Conservation (phyloP, 2,329 filamentous ascomycete genomes). For the Coniella vitis region DNA sequence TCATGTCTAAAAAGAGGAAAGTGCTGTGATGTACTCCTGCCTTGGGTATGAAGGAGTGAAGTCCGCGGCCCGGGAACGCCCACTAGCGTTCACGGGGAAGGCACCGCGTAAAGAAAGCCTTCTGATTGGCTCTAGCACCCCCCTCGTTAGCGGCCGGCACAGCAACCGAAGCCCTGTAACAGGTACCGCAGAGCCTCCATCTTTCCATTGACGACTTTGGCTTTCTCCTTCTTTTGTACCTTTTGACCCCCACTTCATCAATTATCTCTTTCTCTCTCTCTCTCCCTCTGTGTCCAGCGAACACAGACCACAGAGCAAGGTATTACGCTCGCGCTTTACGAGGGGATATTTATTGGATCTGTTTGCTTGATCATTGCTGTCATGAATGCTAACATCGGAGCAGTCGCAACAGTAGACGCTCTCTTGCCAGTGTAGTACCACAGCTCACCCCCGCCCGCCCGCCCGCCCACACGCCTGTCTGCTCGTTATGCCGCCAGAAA, state of each 20-base stretch:
- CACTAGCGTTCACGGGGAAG: no score
- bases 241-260: neutral
- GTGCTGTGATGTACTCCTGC: no score
- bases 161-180: neutral
- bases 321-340: slow-evolving; percentile 4
- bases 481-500: slow-evolving; percentile 12
- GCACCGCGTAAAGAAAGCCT: neutral
- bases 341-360: slow-evolving; percentile 12
- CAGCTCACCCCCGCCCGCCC: no score
- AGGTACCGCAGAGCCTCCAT: neutral
- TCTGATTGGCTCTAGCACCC: neutral
- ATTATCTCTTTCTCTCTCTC: slow-evolving; percentile 15
- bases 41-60: no score
- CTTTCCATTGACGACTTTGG: neutral
- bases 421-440: neutral
- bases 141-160: neutral
- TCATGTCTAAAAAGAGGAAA: no score
- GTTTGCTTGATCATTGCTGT: slow-evolving; percentile 5
- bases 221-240: neutral
- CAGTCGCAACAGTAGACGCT: slow-evolving; percentile 3
- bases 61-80: no score
- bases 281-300: neutral
- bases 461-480: no score
- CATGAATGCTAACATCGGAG: slow-evolving; percentile 10
- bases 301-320: slow-evolving; percentile 14